Evolutionary conservation across 371 early-diverging fungal species (phyloP), one percentile per base, ranked within the genome.

Genomic region (Mucor circinelloides): DNA sequence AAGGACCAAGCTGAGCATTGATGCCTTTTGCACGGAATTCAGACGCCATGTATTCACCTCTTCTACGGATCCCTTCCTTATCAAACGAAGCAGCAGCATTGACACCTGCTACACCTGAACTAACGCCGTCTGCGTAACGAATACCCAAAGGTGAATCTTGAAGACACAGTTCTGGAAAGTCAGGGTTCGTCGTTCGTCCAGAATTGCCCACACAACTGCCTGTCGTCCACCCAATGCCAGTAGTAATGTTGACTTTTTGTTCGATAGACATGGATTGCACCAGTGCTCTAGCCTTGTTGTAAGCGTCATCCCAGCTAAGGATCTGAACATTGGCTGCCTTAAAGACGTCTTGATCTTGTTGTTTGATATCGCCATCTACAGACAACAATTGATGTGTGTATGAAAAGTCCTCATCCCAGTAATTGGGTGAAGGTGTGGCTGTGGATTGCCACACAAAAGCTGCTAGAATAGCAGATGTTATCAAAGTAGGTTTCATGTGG

Each of bases 51-150:
- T 78, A 74, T n/a, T 55, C 58, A 17, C 86, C 90, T 54, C 86
- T 78, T n/a, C 75, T 46, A 17, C 72, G 61, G 59, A 89, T 83
- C 3, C 83, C 74, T 8, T 60, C 62, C 42, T 76, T 78, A 73
- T 87, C 87, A 65, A 81, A 88, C 1, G 85, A 82, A 6, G 88
- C 78, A 59, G 87, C 88, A 28, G 79, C 79, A 60, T 83, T 88
- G 54, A 86, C 74, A 25, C 80, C 82, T 13, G 85, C 67, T 3
- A 85, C 83, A 64, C 87, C 86, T 0, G 82, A 82, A 21, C 85
- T 79, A 25, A 73, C 75, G 42, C 75, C 71, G 44, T 67, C 61
- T 0, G 76, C 74, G 44, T 69, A 82, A 3, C 85, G 80, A 31
- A 85, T 68, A 44, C 88, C 90, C 5, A 81, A 60, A n/a, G 87